Conservation (phyloP, 2,329 filamentous ascomycete species). For the Fusarium sp. region DNA sequence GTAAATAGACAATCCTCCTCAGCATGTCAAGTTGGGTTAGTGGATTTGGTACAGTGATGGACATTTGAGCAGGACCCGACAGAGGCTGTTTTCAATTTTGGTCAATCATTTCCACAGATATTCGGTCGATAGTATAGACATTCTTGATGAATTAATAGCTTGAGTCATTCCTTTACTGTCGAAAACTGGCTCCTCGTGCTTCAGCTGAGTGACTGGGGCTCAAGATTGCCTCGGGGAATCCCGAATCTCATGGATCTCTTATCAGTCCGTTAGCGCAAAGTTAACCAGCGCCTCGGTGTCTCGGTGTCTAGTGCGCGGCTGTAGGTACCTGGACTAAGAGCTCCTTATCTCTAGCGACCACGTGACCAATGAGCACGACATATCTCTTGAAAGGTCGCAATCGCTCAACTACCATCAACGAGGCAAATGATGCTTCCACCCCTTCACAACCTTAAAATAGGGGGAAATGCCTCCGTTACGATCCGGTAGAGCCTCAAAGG, state of each 20-base stretch:
- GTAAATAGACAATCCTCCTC: background rate
- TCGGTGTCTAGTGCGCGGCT: background rate
- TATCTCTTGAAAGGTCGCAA: constrained; percentile 9
- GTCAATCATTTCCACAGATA: background rate
- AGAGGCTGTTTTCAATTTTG: background rate
- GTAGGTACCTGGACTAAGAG: background rate
- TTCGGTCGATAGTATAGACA: background rate
- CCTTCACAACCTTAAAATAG: background rate
- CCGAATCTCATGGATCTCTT: background rate
- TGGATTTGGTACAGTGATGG: background rate
- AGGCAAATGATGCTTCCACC: background rate
- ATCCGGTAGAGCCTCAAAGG: constrained; percentile 41
- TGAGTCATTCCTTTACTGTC: background rate
- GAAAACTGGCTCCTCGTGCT: background rate
- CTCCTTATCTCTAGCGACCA: background rate
- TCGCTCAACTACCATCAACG: background rate
- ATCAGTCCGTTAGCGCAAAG: background rate
- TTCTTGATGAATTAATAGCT: background rate
- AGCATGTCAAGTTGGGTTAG: background rate
- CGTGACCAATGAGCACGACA: constrained; percentile 31
- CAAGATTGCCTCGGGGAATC: background rate
- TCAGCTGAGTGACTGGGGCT: background rate
- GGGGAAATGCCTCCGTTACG: constrained; percentile 39
- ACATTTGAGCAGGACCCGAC: background rate
- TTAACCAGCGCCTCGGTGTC: background rate